phyloP scores from a whole-genome alignment of 2,329 filamentous ascomycete genomes.

The Gaeumannomyces tritici region DNA sequence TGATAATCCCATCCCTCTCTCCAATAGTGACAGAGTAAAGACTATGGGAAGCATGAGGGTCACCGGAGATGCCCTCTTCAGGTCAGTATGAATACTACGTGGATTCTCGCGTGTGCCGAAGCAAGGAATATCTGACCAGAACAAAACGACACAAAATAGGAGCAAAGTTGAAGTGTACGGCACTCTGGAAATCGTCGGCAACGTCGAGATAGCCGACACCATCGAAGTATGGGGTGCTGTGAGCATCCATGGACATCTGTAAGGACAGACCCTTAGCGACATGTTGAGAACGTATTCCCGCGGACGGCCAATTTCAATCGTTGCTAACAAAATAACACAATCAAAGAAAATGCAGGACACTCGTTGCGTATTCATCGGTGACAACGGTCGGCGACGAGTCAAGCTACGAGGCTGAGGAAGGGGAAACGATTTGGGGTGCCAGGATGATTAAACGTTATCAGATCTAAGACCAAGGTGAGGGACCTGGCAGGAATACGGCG shows the following conservation, averaged over 20 bases:
- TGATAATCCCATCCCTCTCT: neutral
- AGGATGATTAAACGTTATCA: conserved; percentile 20
- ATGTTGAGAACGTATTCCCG: too few relatives aligned
- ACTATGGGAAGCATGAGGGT: neutral
- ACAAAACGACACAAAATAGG: conserved; percentile 12
- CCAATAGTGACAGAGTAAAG: neutral
- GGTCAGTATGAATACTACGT: neutral
- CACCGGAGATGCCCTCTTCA: neutral
- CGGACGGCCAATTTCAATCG: too few relatives aligned
- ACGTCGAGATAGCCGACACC: conserved; percentile 27
- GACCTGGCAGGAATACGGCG: neutral
- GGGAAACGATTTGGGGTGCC: conserved; percentile 31
- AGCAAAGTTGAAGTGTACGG: conserved; percentile 37
- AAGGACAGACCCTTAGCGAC: too few relatives aligned
- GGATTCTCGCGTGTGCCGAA: neutral
- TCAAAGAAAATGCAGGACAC: conserved; percentile 27
- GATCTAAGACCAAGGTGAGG: neutral
- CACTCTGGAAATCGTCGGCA: conserved; percentile 32
- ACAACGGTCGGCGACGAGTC: conserved; percentile 35
- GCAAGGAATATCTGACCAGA: neutral
- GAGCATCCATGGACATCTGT: conserved; percentile 34
- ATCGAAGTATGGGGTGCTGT: conserved; percentile 38
- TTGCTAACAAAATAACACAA: neutral
- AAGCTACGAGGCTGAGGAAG: conserved; percentile 30
- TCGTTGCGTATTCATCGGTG: conserved; percentile 35